Evolutionary conservation across 139 green algal genomes (phyloP), one percentile per base, ranked within the genome.

Genomic region (Penium margaritaceum): DNA sequence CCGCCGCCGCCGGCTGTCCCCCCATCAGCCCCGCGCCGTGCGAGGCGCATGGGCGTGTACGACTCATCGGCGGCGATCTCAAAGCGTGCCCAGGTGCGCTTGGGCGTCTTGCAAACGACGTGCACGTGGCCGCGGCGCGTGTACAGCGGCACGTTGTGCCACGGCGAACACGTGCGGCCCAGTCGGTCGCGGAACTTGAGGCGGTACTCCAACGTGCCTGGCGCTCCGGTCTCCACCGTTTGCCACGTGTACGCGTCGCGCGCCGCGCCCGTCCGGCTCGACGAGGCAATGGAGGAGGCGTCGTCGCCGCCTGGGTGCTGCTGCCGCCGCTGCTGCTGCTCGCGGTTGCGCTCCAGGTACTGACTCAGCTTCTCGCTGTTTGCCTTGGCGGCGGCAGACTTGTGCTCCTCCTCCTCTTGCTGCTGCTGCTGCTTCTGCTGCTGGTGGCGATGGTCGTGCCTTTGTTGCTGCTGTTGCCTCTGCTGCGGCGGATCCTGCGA

Each of bases 31-130:
- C 19, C 7, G 27, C 54, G 21, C 30, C 47, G 39, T 41, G 32
- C 29, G 1, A 36, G 39, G 27, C 63, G 9, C 35, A 46, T 7
- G 17, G 29, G 39, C 32, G 44, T 34, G 14, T 24, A 61, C 6
- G 53, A 30, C 32, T 34, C 35, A 24, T 39, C 47, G 17, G 44
- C 63, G 5, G 29, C 33, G 1, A 57, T 17, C 24, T 71, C 63
- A 34, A 71, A 37, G 39, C 47, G 39, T 41, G 27, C 32, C 35
- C 35, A 58, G 35, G 39, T 53, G 5, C 24, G 30, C 47, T 71
- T 71, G n/a, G 63, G 63, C 35, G 63, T 71, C 47, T 15, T 71
- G 32, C 63, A 71, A 1, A 71, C 63, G 7, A 71, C 47, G 27
- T 51, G 44, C 63, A 51, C 29, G 27, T 61, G 27, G 1, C 47